phyloP scores from a whole-genome alignment of 78 protist genomes.

The Dictyostelium capitatum region DNA sequence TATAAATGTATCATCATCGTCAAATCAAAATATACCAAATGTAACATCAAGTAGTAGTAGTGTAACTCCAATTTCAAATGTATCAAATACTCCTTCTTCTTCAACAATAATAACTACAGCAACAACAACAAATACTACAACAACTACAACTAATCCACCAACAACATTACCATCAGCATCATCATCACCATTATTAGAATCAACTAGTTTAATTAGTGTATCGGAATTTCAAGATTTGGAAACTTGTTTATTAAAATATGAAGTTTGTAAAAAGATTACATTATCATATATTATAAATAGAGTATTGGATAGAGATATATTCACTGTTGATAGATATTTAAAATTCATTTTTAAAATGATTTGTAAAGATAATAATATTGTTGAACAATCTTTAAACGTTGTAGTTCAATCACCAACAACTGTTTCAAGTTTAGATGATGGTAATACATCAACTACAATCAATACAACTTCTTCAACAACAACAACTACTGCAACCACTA shows the following conservation, averaged over 20 bases:
- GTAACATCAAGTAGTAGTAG: neutral
- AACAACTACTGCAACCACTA: neutral
- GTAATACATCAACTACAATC: neutral
- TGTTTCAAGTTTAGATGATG: neutral
- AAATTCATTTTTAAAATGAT: constrained; percentile 3
- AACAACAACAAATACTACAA: neutral
- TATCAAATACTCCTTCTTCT: neutral
- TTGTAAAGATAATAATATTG: neutral
- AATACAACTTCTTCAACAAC: neutral
- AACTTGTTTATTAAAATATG: constrained; percentile 20
- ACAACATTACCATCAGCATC: neutral
- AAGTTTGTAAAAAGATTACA: constrained; percentile 22
- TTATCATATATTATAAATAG: constrained; percentile 43
- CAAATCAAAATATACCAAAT: constrained; percentile 1
- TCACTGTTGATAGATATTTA: constrained; percentile 47
- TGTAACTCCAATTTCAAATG: neutral
- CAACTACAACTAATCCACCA: too few relatives aligned
- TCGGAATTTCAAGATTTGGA: constrained; percentile 37
- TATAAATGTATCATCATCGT: too few relatives aligned
- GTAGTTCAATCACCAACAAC: constrained; percentile 9
- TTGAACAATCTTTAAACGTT: neutral
- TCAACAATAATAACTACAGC: too few relatives aligned
- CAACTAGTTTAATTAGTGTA: neutral
- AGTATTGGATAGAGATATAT: constrained; percentile 9
- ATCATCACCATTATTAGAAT: neutral